A percentile compares a stretch with the other conserved stretches of the same genome.
Evolutionary conservation across 805 yeast genomes (phyloP).

Genomic region (Lachancea mirantina): DNA sequence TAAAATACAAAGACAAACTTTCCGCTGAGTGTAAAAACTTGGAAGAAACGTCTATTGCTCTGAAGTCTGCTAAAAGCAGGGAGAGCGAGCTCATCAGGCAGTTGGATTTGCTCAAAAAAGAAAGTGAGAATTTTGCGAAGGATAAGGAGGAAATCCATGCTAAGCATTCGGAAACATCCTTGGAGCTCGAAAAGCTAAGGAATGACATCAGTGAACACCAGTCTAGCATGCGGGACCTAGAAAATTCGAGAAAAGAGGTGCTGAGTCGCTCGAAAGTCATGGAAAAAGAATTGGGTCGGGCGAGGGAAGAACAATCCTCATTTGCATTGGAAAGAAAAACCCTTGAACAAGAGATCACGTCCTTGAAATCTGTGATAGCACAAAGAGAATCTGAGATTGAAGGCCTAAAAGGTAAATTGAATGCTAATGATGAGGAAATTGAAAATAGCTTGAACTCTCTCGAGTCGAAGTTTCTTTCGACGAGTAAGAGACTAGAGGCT

Average conservation of each 20-base stretch:
- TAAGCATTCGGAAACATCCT: conserved; percentile 4
- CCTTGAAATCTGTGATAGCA: conserved; percentile 6
- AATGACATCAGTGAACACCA: no score
- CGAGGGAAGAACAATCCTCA: conserved; percentile 46
- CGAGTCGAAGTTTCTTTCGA: conserved; percentile 29
- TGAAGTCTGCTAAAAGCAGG: conserved; percentile 38
- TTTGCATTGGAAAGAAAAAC: conserved; percentile 9
- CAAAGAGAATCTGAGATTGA: conserved; percentile 32
- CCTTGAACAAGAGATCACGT: conserved; percentile 10
- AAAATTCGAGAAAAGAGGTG: no score
- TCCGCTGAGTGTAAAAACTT: conserved; percentile 38
- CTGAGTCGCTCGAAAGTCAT: conserved; percentile 23
- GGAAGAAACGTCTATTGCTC: conserved; percentile 40
- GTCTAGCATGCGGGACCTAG: no score
- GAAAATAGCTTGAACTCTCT: conserved; percentile 32
- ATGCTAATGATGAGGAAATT: conserved; percentile 28
- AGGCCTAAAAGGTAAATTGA: conserved; percentile 26
- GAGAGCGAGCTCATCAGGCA: conserved; percentile 30
- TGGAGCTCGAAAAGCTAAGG: conserved; percentile 1
- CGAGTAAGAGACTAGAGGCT: conserved; percentile 34
- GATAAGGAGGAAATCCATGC: neutral
- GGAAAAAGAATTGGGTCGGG: conserved; percentile 43
- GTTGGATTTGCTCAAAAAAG: neutral
- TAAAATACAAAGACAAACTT: conserved; percentile 28
- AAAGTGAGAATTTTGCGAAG: neutral